Conservation (phyloP, 306 rosid genomes). For the Abrus pulchellus region DNA sequence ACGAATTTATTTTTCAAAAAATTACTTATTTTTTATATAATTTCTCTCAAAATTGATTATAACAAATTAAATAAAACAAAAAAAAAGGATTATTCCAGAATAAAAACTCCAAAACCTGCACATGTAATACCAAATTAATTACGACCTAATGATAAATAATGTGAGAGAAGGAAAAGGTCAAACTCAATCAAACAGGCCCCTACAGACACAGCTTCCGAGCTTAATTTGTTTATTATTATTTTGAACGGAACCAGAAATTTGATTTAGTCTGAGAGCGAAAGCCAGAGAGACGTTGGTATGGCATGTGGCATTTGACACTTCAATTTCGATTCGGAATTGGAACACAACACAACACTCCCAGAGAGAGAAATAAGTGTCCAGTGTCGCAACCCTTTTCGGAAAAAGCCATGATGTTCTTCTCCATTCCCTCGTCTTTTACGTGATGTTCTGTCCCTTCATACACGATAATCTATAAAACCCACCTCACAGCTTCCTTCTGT, state of each 20-base stretch:
- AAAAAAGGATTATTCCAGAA: too few relatives aligned
- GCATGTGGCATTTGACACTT: constrained; percentile 44
- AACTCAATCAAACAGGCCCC: too few relatives aligned
- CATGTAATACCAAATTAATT: neutral
- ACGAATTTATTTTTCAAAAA: too few relatives aligned
- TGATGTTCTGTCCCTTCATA: constrained; percentile 24
- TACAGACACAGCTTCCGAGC: neutral
- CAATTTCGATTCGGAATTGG: constrained; percentile 14
- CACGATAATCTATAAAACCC: constrained; percentile 44
- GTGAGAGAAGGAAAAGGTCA: neutral
- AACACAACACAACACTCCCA: neutral
- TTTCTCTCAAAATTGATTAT: too few relatives aligned
- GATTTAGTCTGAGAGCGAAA: constrained; percentile 41
- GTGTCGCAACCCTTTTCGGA: constrained; percentile 37
- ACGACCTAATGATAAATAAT: neutral
- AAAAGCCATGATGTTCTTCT: constrained; percentile 41
- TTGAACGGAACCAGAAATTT: constrained; percentile 44
- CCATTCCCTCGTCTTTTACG: constrained; percentile 39
- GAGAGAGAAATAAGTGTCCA: neutral
- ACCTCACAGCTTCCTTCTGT: constrained; percentile 40
- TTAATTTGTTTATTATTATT: constrained; percentile 38
- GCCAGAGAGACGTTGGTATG: constrained; percentile 52
- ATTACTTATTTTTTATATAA: too few relatives aligned
- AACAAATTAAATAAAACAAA: too few relatives aligned
- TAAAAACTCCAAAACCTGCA: too few relatives aligned